A percentile compares a stretch with the other conserved stretches of the same genome.
Evolutionary conservation across 2,329 filamentous ascomycete genomes (phyloP).

Genomic region (Metarhizium album): DNA sequence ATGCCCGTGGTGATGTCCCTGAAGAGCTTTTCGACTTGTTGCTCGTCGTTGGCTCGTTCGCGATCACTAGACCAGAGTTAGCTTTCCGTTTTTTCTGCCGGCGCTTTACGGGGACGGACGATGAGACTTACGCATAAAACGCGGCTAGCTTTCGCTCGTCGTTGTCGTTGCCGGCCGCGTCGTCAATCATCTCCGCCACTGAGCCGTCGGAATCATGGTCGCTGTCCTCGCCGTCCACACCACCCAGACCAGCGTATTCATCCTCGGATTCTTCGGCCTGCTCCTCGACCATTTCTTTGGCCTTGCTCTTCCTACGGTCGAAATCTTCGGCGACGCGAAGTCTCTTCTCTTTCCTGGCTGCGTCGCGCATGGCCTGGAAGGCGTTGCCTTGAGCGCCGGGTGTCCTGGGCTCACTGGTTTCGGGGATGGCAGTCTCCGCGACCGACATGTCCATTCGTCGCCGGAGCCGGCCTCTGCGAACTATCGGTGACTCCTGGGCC

Average conservation of each 20-base stretch:
- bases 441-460: constrained; percentile 25
- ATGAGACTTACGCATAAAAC: constrained; percentile 69
- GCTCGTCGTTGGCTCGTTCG: constrained; percentile 70
- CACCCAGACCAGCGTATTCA: constrained; percentile 90
- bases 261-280: constrained; percentile 97
- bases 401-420: background rate
- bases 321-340: constrained; percentile 46
- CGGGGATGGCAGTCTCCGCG: constrained; percentile 2
- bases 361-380: constrained; percentile 62
- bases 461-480: constrained; percentile 46
- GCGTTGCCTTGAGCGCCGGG: constrained; percentile 27
- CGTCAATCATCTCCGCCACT: constrained; percentile 82
- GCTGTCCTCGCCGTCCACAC: constrained; percentile 77
- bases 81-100: background rate
- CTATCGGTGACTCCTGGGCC: constrained; percentile 53
- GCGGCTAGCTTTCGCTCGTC: constrained; percentile 77
- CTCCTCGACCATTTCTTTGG: constrained; percentile 79
- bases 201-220: constrained; percentile 61
- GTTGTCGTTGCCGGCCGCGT: constrained; percentile 63
- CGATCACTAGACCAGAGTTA: constrained; percentile 48
- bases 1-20: constrained; percentile 86
- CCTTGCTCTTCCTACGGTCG: constrained; percentile 78
- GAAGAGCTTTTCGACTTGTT: constrained; percentile 81
- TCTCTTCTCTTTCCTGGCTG: constrained; percentile 44
- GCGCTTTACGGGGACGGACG: background rate